Evolutionary conservation across 2,329 filamentous ascomycete genomes (phyloP), one percentile per base, ranked within the genome.

Genomic region (Rugonectria rugulosa): DNA sequence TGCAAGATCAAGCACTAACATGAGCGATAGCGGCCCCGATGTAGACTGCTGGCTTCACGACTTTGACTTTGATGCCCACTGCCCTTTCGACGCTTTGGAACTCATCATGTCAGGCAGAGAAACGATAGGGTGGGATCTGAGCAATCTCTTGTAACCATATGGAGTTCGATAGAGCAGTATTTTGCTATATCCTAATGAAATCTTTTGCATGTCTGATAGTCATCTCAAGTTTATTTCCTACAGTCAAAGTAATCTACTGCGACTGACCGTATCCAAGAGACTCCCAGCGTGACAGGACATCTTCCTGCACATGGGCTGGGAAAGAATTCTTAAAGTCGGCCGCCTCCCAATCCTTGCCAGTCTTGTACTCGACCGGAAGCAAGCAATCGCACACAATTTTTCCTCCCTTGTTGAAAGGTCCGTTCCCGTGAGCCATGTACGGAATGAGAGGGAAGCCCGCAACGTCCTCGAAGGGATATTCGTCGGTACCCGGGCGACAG

Each of bases 351-450:
- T 68, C 62, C 23, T 60, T 63, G 0, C 72, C 75, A 0, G 63
- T 68, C 0, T 67, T 76, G 61, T 80, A 81, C 52, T 80, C 79
- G 3, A 56, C 57, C 0, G 75, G 72, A 50, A 81, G 61, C 40
- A 81, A 53, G 7, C 72, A 74, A 67, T 81, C 75, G 1, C 72
- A 76, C 21, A 81, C 75, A 3, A 80, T 71, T 65, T 82, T 82
- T 0, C 78, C 78, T 0, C 77, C 79, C 34, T 59, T 64, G 0
- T 47, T 53, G 0, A 67, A 64, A 1, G 66, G 57, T 0, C 67
- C 71, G 12, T 60, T 69, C 0, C 78, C 79, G 57, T 81, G 77
- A 0, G 66, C 66, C 73, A 79, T 79, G 53, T 80, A 82, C 2
- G 79, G 79, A 15, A 79, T 75, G 2, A 82, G 59, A 0, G 74